Evolutionary conservation across 306 rosid species (phyloP), one percentile per base, ranked within the genome.

Genomic region (Alnus glutinosa): DNA sequence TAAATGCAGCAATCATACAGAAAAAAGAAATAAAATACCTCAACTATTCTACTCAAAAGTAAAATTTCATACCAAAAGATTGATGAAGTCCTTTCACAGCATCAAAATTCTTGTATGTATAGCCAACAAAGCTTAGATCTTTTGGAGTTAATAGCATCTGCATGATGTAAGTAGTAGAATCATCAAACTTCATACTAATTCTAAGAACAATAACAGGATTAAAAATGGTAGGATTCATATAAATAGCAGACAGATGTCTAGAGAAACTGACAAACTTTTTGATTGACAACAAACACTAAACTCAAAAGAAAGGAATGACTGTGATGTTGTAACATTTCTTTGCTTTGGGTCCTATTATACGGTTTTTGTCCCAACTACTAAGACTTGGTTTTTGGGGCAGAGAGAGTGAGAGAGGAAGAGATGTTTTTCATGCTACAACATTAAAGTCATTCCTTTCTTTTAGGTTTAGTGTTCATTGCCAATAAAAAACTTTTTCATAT

Each of bases 91-190:
- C 98, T 85, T 93, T 92, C 69, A 95, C 96, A 47, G 98, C 98
- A 89, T 94, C 98, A 4, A 94, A 92, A 87, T 94, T 94, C 90
- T 94, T 94, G 95, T 92, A 94, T 54, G 98, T 95, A 73, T 95
- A 95, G 30, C 98, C 98, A 73, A 95, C 98, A 75, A 95, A 95
- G 88, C 85, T 95, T 55, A 95, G 88, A 88, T 95, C 98, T 87
- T 95, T 95, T 83, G 98, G 92, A 71, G 98, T 91, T 77, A 92
- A 76, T 70, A 84, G 96, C 92, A 95, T 84, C 98, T 95, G 91
- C 91, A 89, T 32, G 79, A 85, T 36, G 57, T 77, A 75, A 73
- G 77, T 74, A 70, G 63, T 78, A 77, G 58, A 50, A 47, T 70
- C 3, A 79, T 75, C 72, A 77, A 15, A 63, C 62, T 9, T 73